Percentiles rank a stretch among this genome's conserved stretches.
Conservation (phyloP, 208 protist genomes). For the Endotrypanum monterogeii region DNA sequence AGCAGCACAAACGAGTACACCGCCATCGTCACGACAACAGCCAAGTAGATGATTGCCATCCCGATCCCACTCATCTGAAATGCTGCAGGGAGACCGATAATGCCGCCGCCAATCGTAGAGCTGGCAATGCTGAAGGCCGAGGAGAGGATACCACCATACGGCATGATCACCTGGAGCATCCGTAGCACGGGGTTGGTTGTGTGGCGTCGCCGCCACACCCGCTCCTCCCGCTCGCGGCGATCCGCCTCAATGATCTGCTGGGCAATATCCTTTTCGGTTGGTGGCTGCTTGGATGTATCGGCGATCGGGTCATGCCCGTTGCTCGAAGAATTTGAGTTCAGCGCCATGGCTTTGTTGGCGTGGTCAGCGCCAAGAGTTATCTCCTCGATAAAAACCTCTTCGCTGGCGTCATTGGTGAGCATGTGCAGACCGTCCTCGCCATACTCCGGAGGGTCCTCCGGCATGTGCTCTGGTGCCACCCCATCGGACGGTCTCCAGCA, state of each 20-base stretch:
- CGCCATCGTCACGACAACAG: slow-evolving; percentile 36
- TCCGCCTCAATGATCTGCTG: slow-evolving; percentile 28
- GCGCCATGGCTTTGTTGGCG: not conserved
- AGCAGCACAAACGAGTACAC: slow-evolving; percentile 74
- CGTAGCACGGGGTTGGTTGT: slow-evolving; percentile 39
- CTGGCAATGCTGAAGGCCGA: slow-evolving; percentile 62
- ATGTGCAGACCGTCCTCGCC: slow-evolving; percentile 37
- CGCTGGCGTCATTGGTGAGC: slow-evolving; percentile 24
- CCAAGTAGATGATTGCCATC: slow-evolving; percentile 39
- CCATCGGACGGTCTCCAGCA: not conserved
- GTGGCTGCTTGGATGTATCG: not conserved
- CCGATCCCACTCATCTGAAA: slow-evolving; percentile 58
- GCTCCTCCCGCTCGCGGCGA: slow-evolving; percentile 22
- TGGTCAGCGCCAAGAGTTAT: not conserved
- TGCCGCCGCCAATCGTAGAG: slow-evolving; percentile 70
- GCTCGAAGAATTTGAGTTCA: not conserved
- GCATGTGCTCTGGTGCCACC: slow-evolving; percentile 14
- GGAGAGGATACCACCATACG: slow-evolving; percentile 52
- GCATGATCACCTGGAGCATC: slow-evolving; percentile 39
- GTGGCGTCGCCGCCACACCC: slow-evolving; percentile 48
- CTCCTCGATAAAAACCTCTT: slow-evolving; percentile 12
- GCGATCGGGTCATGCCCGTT: slow-evolving; percentile 11
- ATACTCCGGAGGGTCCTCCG: slow-evolving; percentile 44
- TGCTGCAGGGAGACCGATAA: slow-evolving; percentile 53
- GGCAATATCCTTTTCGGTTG: slow-evolving; percentile 13